A percentile compares a stretch with the other conserved stretches of the same genome.
Evolutionary conservation across 495 filamentous ascomycete species (phyloP).

Genomic region (Aspergillus indologenus): DNA sequence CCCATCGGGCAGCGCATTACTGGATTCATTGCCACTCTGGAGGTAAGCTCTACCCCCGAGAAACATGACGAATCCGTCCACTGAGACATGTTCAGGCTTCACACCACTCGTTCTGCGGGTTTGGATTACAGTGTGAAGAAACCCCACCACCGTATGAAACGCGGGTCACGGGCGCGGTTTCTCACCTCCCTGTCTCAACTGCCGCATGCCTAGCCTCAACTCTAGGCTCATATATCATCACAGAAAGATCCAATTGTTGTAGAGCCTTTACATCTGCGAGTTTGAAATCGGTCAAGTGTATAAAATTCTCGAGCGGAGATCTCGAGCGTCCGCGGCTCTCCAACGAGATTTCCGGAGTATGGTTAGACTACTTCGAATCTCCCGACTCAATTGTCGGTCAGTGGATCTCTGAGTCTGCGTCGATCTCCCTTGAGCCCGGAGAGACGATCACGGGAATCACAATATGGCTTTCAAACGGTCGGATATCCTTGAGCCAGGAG

Average conservation of each 20-base stretch:
- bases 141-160: too few species aligned
- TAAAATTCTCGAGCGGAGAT: slow-evolving; percentile 5
- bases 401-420: slow-evolving; percentile 5
- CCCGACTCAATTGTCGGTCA: slow-evolving; percentile 10
- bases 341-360: slow-evolving; percentile 12
- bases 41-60: slow-evolving; percentile 5
- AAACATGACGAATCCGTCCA: neutral
- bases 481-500: neutral
- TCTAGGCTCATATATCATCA: slow-evolving; percentile 2
- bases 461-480: neutral
- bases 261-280: slow-evolving; percentile 8
- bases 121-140: slow-evolving; percentile 9
- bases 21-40: slow-evolving; percentile 1
- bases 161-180: too few species aligned
- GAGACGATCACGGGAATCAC: slow-evolving; percentile 7
- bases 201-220: neutral
- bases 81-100: too few species aligned
- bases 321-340: slow-evolving; percentile 4
- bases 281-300: slow-evolving; percentile 1
- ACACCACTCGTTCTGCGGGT: neutral
- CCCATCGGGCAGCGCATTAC: neutral
- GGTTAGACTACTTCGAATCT: slow-evolving; percentile 10
- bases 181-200: too few species aligned
- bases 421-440: neutral
- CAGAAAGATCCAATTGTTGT: neutral